Conservation (phyloP, 2,329 filamentous ascomycete genomes). For the Botryotinia narcissicola region DNA sequence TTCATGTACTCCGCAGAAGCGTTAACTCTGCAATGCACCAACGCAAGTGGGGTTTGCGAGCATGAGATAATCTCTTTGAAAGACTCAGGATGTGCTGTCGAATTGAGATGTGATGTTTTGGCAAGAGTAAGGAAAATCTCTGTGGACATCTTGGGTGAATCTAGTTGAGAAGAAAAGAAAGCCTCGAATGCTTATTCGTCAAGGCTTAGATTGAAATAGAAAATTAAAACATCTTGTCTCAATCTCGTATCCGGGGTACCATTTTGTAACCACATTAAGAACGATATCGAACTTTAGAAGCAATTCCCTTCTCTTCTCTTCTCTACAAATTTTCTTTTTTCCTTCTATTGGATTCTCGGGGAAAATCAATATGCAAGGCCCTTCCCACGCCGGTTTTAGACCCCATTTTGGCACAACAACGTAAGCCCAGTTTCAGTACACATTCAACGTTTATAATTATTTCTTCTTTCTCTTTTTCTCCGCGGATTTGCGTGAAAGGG, state of each 20-base stretch:
- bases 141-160: background rate
- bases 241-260: background rate
- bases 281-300: background rate
- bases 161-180: background rate
- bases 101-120: background rate
- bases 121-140: background rate
- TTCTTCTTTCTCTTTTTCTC: background rate
- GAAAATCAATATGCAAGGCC: constrained; percentile 3
- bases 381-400: constrained; percentile 10
- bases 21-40: background rate
- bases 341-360: constrained; percentile 14
- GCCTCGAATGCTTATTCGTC: background rate
- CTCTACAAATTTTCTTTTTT: background rate
- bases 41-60: background rate
- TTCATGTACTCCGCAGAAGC: background rate
- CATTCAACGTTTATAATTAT: background rate
- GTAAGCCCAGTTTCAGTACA: background rate
- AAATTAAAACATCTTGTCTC: background rate
- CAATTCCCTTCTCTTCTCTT: background rate
- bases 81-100: constrained; percentile 12
- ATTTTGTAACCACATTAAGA: background rate
- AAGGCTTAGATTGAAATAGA: background rate
- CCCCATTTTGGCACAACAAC: background rate
- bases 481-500: too few relatives aligned
- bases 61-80: constrained; percentile 8